Base-by-base conservation (phyloP, 2,329 filamentous ascomycete genomes). In the Amauroascus niger region DNA sequence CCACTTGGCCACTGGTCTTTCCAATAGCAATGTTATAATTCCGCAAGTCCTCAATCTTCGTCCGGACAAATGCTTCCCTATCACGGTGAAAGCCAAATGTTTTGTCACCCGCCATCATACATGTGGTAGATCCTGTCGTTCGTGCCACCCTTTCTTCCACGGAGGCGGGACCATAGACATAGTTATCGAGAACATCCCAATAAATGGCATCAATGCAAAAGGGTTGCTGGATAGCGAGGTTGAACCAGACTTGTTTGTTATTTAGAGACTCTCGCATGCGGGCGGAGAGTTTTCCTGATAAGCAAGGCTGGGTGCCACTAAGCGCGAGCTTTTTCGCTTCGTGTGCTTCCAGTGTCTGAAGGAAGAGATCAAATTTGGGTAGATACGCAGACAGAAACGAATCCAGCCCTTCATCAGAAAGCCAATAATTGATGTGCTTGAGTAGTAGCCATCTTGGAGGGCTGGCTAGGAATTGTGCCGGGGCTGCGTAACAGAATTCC, bases 401-500 rank as follows among this genome's bases (percentile, higher is more conserved):
- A 5, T 45, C n/a, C 14, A 55, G 4, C 6, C 39, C 46, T 26
- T 30, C 16, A 20, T 50, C 39, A 28, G 46, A 37, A 7, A 47
- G 13, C 59, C 58, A 62, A 50, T 58, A 44, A 53, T 55, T 54
- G 20, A 58, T 59, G 37, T 32, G 43, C 30, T 56, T 49, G n/a
- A 61, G 55, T 8, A 63, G 58, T 35, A 63, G 58, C 62, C 59
- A 63, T 57, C 55, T 61, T 11, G 59, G 61, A 14, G 62, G 50
- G 20, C 49, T 40, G 26, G 56, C 59, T 35, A 57, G 54, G 55
- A 61, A 62, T 54, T 63, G 56, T 20, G 49, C 45, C 39, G 61
- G 61, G 3, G 59, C 57, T 33, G 55, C 57, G 55, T 64, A 61
- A 8, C 54, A 55, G 46, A 61, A 66, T 44, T 66, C 63, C 64